Evolutionary conservation across 345 rosid species (phyloP).

Genomic region (Hibiscus syriacus): DNA sequence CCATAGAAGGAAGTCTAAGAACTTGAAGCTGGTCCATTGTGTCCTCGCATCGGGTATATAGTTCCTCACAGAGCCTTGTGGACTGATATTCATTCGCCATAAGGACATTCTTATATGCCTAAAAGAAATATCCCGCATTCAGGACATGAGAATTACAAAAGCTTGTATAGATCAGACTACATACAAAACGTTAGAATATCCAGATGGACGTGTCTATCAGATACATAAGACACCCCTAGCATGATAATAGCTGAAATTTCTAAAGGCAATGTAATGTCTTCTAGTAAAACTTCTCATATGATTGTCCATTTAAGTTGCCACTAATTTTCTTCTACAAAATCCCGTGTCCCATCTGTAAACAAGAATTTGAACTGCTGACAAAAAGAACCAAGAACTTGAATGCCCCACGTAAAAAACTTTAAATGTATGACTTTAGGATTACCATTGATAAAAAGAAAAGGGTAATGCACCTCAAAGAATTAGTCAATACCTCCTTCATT

Average conservation of each 20-base stretch:
- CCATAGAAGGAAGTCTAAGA: constrained; percentile 98
- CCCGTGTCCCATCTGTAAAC: background rate
- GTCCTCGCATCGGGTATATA: constrained; percentile 83
- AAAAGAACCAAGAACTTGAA: background rate
- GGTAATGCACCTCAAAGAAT: background rate
- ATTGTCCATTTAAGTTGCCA: background rate
- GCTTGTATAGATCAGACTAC: background rate
- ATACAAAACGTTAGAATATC: background rate
- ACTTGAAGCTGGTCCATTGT: constrained; percentile 97
- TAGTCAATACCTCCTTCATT: constrained; percentile 60
- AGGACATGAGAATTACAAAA: background rate
- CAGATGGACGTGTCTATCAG: background rate
- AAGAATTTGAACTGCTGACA: constrained; percentile 5
- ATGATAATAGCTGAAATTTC: background rate
- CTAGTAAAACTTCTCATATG: background rate
- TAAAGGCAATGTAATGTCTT: background rate
- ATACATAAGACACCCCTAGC: background rate
- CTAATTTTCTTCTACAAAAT: background rate
- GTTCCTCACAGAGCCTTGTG: constrained; percentile 75
- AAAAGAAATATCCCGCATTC: constrained; percentile 18
- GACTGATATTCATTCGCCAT: constrained; percentile 77
- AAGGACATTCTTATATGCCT: constrained; percentile 63
- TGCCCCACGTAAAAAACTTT: background rate
- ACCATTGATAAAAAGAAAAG: background rate
- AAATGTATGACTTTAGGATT: background rate